Evolutionary conservation across 2,329 filamentous ascomycete genomes (phyloP).

Genomic region (Aspergillus persii): DNA sequence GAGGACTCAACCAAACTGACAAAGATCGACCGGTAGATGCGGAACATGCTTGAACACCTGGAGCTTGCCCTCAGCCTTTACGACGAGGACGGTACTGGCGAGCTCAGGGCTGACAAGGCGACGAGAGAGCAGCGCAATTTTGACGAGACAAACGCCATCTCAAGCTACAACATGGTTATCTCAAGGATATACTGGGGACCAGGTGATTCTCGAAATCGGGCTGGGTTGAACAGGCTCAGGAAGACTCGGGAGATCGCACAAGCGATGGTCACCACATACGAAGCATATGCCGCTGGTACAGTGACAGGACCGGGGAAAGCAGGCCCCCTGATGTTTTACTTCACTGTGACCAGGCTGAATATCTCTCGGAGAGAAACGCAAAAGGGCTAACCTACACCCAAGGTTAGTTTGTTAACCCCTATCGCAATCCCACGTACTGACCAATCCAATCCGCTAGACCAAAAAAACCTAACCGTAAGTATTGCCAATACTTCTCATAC

Average conservation of each 20-base stretch:
- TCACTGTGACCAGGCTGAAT: background rate
- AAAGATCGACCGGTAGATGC: background rate
- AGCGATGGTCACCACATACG: background rate
- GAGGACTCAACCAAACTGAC: no score
- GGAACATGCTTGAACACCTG: background rate
- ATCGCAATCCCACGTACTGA: background rate
- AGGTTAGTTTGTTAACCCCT: background rate
- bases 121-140: background rate
- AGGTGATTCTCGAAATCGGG: background rate
- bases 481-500: background rate
- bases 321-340: background rate
- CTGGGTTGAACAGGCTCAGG: background rate
- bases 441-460: background rate
- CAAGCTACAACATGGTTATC: background rate
- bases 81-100: background rate
- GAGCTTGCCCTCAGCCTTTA: background rate
- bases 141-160: background rate
- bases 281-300: background rate
- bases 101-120: background rate
- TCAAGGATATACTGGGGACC: background rate
- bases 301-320: background rate
- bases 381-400: background rate
- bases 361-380: background rate
- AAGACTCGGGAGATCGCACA: background rate
- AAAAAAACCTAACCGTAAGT: background rate